Conservation (phyloP, 2,329 filamentous ascomycete species). For the Gremmenia infestans region DNA sequence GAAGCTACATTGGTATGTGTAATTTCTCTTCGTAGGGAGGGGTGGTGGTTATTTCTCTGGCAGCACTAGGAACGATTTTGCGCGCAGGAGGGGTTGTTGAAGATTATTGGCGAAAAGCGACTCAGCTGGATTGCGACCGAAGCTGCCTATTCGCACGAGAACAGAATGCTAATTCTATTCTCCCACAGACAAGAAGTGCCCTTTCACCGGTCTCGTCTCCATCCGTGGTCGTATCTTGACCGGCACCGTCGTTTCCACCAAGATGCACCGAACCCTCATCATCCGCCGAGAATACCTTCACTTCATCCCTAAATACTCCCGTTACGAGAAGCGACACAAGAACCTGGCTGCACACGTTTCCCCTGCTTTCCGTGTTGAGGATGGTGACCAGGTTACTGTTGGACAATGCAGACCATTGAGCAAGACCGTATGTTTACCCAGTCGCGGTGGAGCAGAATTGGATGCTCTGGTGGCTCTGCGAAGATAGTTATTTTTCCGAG, state of each 20-base stretch:
- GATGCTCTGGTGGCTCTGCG: too few relatives aligned
- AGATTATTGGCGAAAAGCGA: background rate
- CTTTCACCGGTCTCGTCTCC: slow-evolving; percentile 97
- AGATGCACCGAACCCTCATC: slow-evolving; percentile 99
- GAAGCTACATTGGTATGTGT: slow-evolving; percentile 94
- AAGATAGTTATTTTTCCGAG: background rate
- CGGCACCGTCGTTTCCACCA: slow-evolving; percentile 98
- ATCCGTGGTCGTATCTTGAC: slow-evolving; percentile 99
- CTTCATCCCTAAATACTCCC: slow-evolving; percentile 98
- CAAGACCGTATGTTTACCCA: slow-evolving; percentile 82
- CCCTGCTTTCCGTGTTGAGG: slow-evolving; percentile 99
- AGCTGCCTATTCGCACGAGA: background rate
- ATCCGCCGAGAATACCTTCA: slow-evolving; percentile 99
- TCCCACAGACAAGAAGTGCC: slow-evolving; percentile 96
- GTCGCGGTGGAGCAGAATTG: background rate
- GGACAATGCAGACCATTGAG: slow-evolving; percentile 98
- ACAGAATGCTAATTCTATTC: slow-evolving; percentile 18
- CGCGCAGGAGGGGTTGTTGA: background rate
- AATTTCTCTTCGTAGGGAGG: slow-evolving; percentile 7
- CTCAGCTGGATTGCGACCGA: background rate
- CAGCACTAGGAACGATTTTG: background rate
- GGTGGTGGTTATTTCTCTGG: too few relatives aligned
- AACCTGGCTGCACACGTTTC: slow-evolving; percentile 99
- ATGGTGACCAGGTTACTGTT: slow-evolving; percentile 98
- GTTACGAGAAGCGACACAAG: slow-evolving; percentile 99